Conservation (phyloP, 163 green algal genomes). For the Scenedesmus sp. region DNA sequence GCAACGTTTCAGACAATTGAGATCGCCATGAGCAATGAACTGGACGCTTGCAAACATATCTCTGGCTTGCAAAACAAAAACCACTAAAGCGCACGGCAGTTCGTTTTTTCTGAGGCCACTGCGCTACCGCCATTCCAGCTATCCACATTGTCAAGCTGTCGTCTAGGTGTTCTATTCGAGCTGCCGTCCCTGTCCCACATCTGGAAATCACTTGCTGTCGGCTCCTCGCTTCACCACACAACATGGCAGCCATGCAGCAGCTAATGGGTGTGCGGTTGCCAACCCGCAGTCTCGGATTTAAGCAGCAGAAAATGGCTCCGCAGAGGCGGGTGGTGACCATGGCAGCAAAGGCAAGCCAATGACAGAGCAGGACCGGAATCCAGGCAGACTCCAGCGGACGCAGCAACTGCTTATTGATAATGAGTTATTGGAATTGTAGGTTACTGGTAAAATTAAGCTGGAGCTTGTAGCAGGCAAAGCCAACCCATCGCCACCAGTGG, state of each 20-base stretch:
- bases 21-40: too few relatives aligned
- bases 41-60: not conserved
- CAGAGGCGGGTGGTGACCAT: constrained; percentile 62
- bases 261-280: constrained; percentile 50
- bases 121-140: not conserved
- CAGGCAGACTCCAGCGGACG: not conserved
- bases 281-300: constrained; percentile 43
- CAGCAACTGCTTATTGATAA: not conserved
- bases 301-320: constrained; percentile 17
- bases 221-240: constrained; percentile 11
- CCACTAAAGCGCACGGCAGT: constrained; percentile 4
- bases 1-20: too few relatives aligned
- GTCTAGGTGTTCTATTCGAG: not conserved
- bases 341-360: constrained; percentile 61
- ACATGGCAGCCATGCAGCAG: constrained; percentile 7
- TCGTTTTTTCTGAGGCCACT: not conserved
- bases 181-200: not conserved
- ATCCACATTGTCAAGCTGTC: not conserved
- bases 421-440: constrained; percentile 35
- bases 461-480: constrained; percentile 98
- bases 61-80: not conserved
- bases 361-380: not conserved
- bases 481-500: constrained; percentile 97
- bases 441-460: constrained; percentile 97
- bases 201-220: not conserved